Conservation (phyloP, 306 rosid genomes). For the Lathyrus aphaca region DNA sequence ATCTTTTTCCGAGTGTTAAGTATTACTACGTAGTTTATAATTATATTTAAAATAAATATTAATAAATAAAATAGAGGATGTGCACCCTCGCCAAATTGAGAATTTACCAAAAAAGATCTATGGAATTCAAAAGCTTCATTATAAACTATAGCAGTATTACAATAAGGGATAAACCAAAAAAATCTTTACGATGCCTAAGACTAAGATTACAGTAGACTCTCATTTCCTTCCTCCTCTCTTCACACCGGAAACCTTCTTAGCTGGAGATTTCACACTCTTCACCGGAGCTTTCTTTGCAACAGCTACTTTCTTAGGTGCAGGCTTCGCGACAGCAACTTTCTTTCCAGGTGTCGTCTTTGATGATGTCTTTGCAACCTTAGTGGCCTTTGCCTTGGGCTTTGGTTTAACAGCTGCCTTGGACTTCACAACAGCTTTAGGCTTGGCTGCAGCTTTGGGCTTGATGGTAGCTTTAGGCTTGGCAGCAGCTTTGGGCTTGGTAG, state of each 20-base stretch:
- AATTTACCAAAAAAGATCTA: too few relatives aligned
- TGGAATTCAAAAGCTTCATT: too few relatives aligned
- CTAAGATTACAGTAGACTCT: background rate
- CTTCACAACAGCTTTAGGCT: background rate
- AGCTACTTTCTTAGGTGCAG: background rate
- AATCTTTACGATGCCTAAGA: too few relatives aligned
- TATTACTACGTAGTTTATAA: too few relatives aligned
- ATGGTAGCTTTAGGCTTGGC: background rate
- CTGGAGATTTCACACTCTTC: background rate
- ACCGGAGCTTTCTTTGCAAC: background rate
- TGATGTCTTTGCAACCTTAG: background rate
- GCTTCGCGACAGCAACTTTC: background rate
- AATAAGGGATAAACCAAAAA: too few relatives aligned
- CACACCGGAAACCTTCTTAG: background rate
- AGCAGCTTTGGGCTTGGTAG: background rate
- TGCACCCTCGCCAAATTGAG: too few relatives aligned
- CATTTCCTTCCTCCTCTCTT: constrained; percentile 9
- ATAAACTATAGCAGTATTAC: too few relatives aligned
- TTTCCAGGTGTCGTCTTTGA: background rate
- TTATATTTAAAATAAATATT: too few relatives aligned
- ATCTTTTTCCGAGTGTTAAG: too few relatives aligned
- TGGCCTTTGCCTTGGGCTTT: too few relatives aligned
- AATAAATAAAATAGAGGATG: too few relatives aligned
- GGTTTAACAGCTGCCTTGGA: background rate
- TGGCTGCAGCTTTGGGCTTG: background rate